Percentiles rank a stretch among this genome's conserved stretches.
Evolutionary conservation across 2,329 filamentous ascomycete genomes (phyloP).

Genomic region (Hymenoscyphus fraxineus): DNA sequence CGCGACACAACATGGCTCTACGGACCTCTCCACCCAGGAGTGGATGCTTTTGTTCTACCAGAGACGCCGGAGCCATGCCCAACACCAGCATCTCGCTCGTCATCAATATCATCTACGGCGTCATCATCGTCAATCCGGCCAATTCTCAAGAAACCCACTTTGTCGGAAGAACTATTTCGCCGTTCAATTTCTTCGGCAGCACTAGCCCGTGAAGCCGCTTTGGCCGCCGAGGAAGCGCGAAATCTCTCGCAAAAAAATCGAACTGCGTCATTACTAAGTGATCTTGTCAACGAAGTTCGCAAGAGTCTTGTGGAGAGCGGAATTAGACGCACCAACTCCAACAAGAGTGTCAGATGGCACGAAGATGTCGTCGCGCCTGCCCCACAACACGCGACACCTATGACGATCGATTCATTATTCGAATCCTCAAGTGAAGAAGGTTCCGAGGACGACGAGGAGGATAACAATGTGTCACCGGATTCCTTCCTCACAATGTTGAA

Average conservation of each 20-base stretch:
- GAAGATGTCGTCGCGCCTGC: slow-evolving; percentile 3
- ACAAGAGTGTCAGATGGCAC: slow-evolving; percentile 8
- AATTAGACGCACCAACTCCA: not conserved
- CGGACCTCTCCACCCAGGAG: slow-evolving; percentile 58
- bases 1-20: slow-evolving; percentile 51
- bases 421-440: not conserved
- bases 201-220: not conserved
- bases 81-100: not conserved
- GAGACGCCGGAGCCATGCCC: not conserved
- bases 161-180: slow-evolving; percentile 6
- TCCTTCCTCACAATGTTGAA: not conserved
- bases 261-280: slow-evolving; percentile 1
- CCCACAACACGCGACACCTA: not conserved
- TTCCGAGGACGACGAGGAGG: not conserved
- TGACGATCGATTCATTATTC: not conserved
- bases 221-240: not conserved
- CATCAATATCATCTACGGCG: not conserved
- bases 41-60: not conserved
- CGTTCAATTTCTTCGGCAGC: slow-evolving; percentile 7
- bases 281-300: not conserved
- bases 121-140: slow-evolving; percentile 3
- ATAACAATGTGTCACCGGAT: not conserved
- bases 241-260: not conserved
- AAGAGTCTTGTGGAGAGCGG: not conserved
- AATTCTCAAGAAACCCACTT: slow-evolving; percentile 12